Conservation (phyloP, 306 rosid genomes). For the Cyamopsis tetragonoloba region DNA sequence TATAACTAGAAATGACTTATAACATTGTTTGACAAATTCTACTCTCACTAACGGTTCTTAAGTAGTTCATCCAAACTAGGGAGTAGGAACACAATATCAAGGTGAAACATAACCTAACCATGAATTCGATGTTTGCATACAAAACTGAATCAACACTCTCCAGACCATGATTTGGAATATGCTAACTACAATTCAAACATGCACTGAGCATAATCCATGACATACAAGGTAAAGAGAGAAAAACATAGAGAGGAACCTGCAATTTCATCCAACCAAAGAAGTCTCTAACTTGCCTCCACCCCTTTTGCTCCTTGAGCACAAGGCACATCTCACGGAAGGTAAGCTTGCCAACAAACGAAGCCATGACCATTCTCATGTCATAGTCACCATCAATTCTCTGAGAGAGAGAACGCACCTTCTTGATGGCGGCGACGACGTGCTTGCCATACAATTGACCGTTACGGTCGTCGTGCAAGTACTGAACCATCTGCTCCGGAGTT, state of each 20-base stretch:
- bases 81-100: too few species aligned
- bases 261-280: constrained; percentile 93
- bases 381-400: constrained; percentile 41
- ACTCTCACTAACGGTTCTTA: too few species aligned
- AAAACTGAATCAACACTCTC: too few species aligned
- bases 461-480: constrained; percentile 64
- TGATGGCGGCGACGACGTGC: constrained; percentile 86
- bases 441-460: constrained; percentile 71
- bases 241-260: constrained; percentile 79
- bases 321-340: constrained; percentile 84
- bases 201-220: too few species aligned
- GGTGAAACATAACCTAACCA: too few species aligned
- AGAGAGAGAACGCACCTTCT: constrained; percentile 61
- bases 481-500: constrained; percentile 89
- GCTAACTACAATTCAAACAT: too few species aligned
- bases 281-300: constrained; percentile 89
- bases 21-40: too few species aligned
- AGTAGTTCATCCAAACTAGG: too few species aligned
- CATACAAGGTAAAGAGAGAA: too few species aligned
- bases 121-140: too few species aligned
- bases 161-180: too few species aligned
- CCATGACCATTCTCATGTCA: constrained; percentile 78
- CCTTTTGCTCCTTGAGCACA: constrained; percentile 83
- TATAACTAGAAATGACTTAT: too few species aligned
- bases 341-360: constrained; percentile 70